Evolutionary conservation across 306 rosid species (phyloP), one percentile per base, ranked within the genome.

Genomic region (Ziziphus jujuba): DNA sequence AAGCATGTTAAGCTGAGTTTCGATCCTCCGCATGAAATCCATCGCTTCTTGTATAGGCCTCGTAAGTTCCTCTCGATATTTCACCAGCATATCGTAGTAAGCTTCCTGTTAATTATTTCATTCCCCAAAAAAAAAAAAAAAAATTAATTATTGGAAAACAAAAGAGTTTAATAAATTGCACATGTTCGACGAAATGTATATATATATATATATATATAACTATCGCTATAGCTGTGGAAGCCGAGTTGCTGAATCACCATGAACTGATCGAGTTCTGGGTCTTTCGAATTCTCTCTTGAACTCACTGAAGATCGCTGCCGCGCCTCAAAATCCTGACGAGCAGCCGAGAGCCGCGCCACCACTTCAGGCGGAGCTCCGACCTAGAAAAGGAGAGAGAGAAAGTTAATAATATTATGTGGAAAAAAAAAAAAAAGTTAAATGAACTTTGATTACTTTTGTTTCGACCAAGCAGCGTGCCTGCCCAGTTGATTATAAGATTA

Each of bases 241-340:
- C n/a, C n/a, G n/a, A n/a, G n/a, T n/a, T n/a, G n/a, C n/a, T n/a
- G n/a, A n/a, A n/a, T 31, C 72, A 93, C 99, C 97, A 93, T 93
- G 82, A 93, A 93, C 75, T 89, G 99, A 53, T 93, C 99, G 50
- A 93, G 97, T 72, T 93, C 99, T 55, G 96, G 99, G 70, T 93
- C 99, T 77, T 93, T 86, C 0, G 81, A 79, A 73, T 45, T 35
- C 14, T 93, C 95, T 77, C 90, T 85, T 0, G 89, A 71, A 25
- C 63, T 40, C 79, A 48, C 38, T 17, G 88, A 82, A 81, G 99
- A 88, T 65, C 96, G 79, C 73, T 84, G 95, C 45, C 90, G 81
- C 38, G 87, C 85, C 75, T 90, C 97, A 59, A 88, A 87, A 70
- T 88, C 97, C 56, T 88, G 90, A 15, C 86, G 82, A 5, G 89